phyloP scores from a whole-genome alignment of 2,329 filamentous ascomycete genomes.

The Teratosphaeria gauchensis region DNA sequence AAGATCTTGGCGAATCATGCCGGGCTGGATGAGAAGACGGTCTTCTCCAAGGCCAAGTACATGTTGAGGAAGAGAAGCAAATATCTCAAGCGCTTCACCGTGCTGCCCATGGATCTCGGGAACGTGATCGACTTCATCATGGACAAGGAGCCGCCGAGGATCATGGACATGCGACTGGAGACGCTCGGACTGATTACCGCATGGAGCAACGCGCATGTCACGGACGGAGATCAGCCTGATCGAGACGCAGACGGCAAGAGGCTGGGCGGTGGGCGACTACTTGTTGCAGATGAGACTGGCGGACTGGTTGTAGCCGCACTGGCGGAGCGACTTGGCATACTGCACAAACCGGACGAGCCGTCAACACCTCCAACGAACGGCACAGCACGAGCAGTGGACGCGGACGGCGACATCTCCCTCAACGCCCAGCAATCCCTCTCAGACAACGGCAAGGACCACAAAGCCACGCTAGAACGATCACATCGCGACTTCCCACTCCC shows the following conservation, averaged over 20 bases:
- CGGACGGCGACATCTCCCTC: constrained; percentile 6
- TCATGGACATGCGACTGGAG: constrained; percentile 81
- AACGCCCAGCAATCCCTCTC: neutral
- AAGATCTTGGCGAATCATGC: constrained; percentile 85
- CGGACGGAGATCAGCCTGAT: constrained; percentile 29
- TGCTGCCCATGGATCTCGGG: constrained; percentile 72
- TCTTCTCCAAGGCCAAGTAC: constrained; percentile 90
- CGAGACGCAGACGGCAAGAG: constrained; percentile 17
- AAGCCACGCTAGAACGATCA: neutral
- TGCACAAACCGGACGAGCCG: constrained; percentile 29
- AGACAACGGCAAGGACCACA: constrained; percentile 2
- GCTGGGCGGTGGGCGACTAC: constrained; percentile 54
- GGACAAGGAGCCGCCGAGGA: constrained; percentile 69
- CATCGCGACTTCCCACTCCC: constrained; percentile 49
- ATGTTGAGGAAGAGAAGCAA: constrained; percentile 90
- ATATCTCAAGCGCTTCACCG: constrained; percentile 78
- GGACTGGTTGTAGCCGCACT: constrained; percentile 73
- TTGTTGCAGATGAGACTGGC: constrained; percentile 79
- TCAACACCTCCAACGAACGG: constrained; percentile 14
- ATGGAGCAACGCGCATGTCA: constrained; percentile 82
- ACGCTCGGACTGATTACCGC: constrained; percentile 70
- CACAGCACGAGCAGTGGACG: constrained; percentile 12
- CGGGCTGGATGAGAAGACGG: constrained; percentile 85
- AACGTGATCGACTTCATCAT: constrained; percentile 66
- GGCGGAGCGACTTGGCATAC: constrained; percentile 79